These are phyloP conservation scores for Nemania diffusa DNA, from an alignment of 2,329 filamentous ascomycete species.

Conservation along the genomic window DNA sequence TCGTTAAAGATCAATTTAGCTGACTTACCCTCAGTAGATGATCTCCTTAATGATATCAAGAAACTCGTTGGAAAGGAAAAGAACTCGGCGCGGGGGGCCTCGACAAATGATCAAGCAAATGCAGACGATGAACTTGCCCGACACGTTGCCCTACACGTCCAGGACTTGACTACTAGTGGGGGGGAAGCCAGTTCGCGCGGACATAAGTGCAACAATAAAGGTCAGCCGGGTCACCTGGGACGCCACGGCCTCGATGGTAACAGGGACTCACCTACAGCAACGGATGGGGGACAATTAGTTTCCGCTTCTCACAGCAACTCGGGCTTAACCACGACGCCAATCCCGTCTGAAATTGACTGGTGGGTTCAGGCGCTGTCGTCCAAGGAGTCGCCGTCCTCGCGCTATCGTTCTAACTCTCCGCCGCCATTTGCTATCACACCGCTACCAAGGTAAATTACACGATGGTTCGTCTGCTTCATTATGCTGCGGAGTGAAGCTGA, in stretches of 20 bases:
- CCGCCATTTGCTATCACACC: conserved; percentile 8
- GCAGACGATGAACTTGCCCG: conserved; percentile 36
- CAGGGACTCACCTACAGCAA: conserved; percentile 41
- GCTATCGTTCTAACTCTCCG: conserved; percentile 10
- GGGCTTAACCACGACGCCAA: not conserved
- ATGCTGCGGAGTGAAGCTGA: not conserved
- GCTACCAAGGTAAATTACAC: conserved; percentile 21
- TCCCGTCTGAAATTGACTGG: conserved; percentile 27
- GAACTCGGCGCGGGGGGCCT: not conserved
- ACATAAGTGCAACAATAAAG: conserved; percentile 28
- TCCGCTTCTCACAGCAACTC: conserved; percentile 10
- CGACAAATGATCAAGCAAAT: not conserved
- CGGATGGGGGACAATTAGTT: conserved; percentile 24
- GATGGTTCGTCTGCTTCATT: not conserved
- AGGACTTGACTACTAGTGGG: conserved; percentile 31
- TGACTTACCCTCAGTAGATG: conserved; percentile 19
- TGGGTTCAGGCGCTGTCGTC: conserved; percentile 32
- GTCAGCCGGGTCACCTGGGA: conserved; percentile 19
- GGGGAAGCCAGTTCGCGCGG: conserved; percentile 17
- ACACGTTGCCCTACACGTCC: conserved; percentile 41
- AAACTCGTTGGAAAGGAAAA: conserved; percentile 21
- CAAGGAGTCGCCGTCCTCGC: conserved; percentile 7
- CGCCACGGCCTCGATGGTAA: conserved; percentile 44
- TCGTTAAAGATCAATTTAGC: conserved; percentile 30
- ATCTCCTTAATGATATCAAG: conserved; percentile 31